Evolutionary conservation across 768 basidiomycete genomes (phyloP).

Genomic region (Rhodotorula kratochvilovae): DNA sequence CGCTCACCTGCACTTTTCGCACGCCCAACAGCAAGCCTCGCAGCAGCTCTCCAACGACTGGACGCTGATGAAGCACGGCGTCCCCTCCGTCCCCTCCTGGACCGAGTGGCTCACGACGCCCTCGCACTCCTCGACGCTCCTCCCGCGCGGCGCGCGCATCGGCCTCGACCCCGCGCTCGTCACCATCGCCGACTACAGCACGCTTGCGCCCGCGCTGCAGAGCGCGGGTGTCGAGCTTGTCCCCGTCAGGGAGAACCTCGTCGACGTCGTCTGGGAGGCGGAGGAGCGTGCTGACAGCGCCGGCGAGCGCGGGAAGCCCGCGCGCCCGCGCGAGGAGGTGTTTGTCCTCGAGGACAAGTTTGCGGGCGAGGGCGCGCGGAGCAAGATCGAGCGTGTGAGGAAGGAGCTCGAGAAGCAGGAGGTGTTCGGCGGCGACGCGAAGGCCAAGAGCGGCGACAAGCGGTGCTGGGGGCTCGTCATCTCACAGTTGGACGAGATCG

Average conservation of each 20-base stretch:
- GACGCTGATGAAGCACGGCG: slow-evolving; percentile 87
- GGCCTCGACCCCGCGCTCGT: slow-evolving; percentile 80
- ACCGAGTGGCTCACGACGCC: slow-evolving; percentile 73
- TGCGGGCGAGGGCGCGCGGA: slow-evolving; percentile 59
- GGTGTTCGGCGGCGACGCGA: slow-evolving; percentile 18
- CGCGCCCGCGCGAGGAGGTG: slow-evolving; percentile 63
- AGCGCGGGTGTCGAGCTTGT: slow-evolving; percentile 61
- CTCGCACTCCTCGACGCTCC: slow-evolving; percentile 49
- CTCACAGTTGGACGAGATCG: slow-evolving; percentile 87
- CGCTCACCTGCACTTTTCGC: not conserved
- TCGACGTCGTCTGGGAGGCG: slow-evolving; percentile 69
- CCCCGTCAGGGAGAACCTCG: slow-evolving; percentile 63
- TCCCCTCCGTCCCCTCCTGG: slow-evolving; percentile 65
- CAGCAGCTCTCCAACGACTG: slow-evolving; percentile 86
- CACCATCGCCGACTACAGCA: slow-evolving; percentile 64
- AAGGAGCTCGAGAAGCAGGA: slow-evolving; percentile 60
- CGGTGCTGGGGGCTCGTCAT: slow-evolving; percentile 63
- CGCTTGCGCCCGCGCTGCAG: slow-evolving; percentile 58
- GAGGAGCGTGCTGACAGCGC: not conserved
- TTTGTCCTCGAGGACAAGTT: slow-evolving; percentile 69
- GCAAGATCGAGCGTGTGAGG: slow-evolving; percentile 66
- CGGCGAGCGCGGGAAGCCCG: slow-evolving; percentile 56
- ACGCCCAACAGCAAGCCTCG: slow-evolving; percentile 64
- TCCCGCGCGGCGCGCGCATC: slow-evolving; percentile 61
- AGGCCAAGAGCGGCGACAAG: slow-evolving; percentile 44